Base-by-base conservation (phyloP, 2,329 filamentous ascomycete genomes). In the Coniella lustricola region DNA sequence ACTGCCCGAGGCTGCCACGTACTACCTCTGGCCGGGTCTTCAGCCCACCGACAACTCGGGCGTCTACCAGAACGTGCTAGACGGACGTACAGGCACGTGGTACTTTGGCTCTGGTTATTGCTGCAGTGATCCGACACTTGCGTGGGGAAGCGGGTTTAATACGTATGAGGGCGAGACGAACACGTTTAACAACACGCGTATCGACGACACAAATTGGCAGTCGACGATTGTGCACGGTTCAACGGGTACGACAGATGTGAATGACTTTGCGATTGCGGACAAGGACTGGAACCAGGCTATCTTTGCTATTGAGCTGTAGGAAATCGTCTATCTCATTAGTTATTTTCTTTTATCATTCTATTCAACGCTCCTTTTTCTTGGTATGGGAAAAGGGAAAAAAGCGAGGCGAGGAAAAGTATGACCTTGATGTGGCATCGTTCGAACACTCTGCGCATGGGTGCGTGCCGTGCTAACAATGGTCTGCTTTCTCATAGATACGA, bases 21-120 rank as follows among this genome's bases (percentile, higher is more conserved):
- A 69, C 52, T 71, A 70, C 51, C 64, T 70, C 9, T 69, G 66
- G 67, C 67, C 67, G 1, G 67, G 67, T 1, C 62, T 70, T 14
- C 65, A 70, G 52, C 64, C 67, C 4, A 64, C 63, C 1, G 66
- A 67, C 48, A 60, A 60, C 44, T 64, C 58, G 16, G 67, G 67
- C n/a, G 65, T 70, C 3, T 70, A 70, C 50, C 66, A 69, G 52
- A 66, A 67, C 18, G 68, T 69, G 4, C 59, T 70, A 4, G 67
- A 70, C 53, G 67, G 67, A 8, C 55, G 64, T 1, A 64, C 59
- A 8, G 66, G 67, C 1, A 65, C 62, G 1, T 70, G 67, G 67
- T 68, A 63, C 61, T 67, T 71, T 42, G 66, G 65, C 7, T 61
- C 58, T 10, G 67, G 67, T 0, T 70, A 66, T 67, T 70, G 67